Evolutionary conservation across 495 filamentous ascomycete species (phyloP).

Genomic region (Aspergillus haitiensis): DNA sequence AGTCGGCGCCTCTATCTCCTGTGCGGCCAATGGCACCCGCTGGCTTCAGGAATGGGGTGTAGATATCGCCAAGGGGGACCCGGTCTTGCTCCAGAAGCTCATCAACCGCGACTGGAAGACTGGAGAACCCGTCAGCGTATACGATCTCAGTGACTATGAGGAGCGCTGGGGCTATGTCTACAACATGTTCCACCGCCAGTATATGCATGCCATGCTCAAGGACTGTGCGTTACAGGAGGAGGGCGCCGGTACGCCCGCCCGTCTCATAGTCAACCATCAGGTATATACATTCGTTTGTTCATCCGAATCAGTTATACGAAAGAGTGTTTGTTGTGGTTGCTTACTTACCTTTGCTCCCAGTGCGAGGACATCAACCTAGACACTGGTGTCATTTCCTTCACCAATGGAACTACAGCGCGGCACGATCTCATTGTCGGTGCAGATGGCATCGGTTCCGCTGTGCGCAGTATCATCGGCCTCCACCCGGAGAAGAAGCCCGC

Average conservation of each 20-base stretch:
- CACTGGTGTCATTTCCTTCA: constrained; percentile 39
- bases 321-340: no score
- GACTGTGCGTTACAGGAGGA: constrained; percentile 45
- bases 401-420: constrained; percentile 31
- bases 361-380: constrained; percentile 39
- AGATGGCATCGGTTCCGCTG: constrained; percentile 48
- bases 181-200: constrained; percentile 57
- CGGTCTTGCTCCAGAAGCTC: constrained; percentile 47
- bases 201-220: constrained; percentile 57
- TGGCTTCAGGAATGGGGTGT: constrained; percentile 50
- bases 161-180: constrained; percentile 48
- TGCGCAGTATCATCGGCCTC: constrained; percentile 44
- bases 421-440: constrained; percentile 48
- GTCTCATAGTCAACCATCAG: constrained; percentile 45
- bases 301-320: not conserved
- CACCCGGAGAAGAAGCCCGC: constrained; percentile 47
- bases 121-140: constrained; percentile 46
- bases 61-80: constrained; percentile 45
- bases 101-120: constrained; percentile 54
- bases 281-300: constrained; percentile 19
- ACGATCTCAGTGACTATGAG: constrained; percentile 46
- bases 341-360: constrained; percentile 15
- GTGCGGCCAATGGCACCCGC: constrained; percentile 46
- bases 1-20: constrained; percentile 46
- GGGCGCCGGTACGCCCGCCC: constrained; percentile 45